Conservation (phyloP, 2,329 filamentous ascomycete genomes). For the Epichloe uncinata region DNA sequence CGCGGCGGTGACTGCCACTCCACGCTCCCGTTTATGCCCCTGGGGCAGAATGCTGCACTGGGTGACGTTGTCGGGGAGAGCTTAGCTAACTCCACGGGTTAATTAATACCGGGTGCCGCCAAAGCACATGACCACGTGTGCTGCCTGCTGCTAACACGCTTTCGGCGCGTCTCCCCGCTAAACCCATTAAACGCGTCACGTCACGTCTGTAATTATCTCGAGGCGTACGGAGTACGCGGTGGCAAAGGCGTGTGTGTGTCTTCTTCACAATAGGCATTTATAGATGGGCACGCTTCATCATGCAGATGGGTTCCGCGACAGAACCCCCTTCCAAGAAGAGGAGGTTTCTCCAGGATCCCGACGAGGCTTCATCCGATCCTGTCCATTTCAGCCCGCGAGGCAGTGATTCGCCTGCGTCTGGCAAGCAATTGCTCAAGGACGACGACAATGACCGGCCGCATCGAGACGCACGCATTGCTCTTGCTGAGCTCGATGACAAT, state of each 20-base stretch:
- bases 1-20: not conserved
- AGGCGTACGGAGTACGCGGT: not conserved
- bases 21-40: not conserved
- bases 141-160: slow-evolving; percentile 20
- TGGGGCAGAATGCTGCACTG: not conserved
- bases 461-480: slow-evolving; percentile 6
- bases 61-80: slow-evolving; percentile 9
- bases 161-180: slow-evolving; percentile 25
- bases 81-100: not conserved
- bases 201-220: not conserved
- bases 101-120: not conserved
- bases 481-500: slow-evolving; percentile 8
- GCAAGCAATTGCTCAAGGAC: slow-evolving; percentile 15
- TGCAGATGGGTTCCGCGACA: slow-evolving; percentile 25
- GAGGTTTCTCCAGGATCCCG: slow-evolving; percentile 24
- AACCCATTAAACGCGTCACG: not conserved
- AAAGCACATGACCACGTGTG: slow-evolving; percentile 25
- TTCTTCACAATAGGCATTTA: not conserved
- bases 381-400: slow-evolving; percentile 9
- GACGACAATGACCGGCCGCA: slow-evolving; percentile 10
- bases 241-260: not conserved
- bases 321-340: slow-evolving; percentile 33
- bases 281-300: slow-evolving; percentile 11
- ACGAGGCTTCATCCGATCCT: slow-evolving; percentile 17
- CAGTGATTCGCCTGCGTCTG: slow-evolving; percentile 12